Conservation (phyloP, 2,329 filamentous ascomycete species). For the Cladophialophora immunda region DNA sequence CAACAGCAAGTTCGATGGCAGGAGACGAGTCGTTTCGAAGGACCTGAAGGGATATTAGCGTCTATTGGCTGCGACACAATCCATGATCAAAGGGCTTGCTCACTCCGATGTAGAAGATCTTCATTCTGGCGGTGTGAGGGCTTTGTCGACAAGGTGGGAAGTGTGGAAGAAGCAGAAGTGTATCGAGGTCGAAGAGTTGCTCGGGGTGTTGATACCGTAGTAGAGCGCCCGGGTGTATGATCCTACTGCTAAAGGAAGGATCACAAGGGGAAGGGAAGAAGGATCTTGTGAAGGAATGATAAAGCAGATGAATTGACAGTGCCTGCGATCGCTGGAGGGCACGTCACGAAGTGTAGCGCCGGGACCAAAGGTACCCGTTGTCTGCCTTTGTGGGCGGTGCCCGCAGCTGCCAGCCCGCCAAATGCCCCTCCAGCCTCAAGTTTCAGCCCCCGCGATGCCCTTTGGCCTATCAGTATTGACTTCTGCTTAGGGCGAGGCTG, state of each 20-base stretch:
- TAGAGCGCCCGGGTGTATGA: neutral
- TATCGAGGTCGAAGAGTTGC: neutral
- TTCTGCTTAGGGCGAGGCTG: neutral
- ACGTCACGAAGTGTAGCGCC: conserved; percentile 5
- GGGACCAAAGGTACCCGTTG: conserved; percentile 1
- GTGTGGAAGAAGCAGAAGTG: neutral
- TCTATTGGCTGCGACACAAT: neutral
- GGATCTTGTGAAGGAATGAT: neutral
- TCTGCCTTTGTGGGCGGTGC: conserved; percentile 1
- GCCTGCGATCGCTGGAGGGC: conserved; percentile 1
- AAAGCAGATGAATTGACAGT: conserved; percentile 7
- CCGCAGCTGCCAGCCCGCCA: conserved; percentile 1
- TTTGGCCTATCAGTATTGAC: neutral
- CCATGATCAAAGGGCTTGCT: conserved; percentile 17
- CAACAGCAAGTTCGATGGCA: conserved; percentile 76
- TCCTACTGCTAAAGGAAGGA: neutral
- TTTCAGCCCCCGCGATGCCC: neutral
- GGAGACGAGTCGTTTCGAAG: conserved; percentile 81
- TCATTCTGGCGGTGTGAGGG: conserved; percentile 42
- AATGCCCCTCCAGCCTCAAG: conserved; percentile 3
- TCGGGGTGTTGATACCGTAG: neutral
- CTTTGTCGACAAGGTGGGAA: neutral
- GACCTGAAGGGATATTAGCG: conserved; percentile 62
- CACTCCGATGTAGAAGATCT: conserved; percentile 48
- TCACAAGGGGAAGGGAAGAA: neutral